These are phyloP conservation scores for Mucor racemosus DNA, from an alignment of 371 early-diverging fungal species.

Conservation along the genomic window DNA sequence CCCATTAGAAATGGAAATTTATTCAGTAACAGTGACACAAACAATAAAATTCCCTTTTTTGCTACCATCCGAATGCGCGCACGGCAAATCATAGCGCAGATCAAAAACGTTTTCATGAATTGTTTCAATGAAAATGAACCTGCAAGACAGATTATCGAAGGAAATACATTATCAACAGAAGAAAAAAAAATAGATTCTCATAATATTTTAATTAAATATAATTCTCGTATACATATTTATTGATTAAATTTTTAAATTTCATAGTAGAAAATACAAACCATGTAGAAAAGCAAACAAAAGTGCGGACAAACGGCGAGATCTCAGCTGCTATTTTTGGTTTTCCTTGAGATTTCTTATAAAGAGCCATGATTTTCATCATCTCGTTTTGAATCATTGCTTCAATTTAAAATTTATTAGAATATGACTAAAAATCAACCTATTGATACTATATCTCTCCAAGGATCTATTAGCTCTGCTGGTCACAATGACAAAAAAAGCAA, in stretches of 20 bases:
- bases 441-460: not conserved
- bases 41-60: not conserved
- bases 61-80: constrained; percentile 3
- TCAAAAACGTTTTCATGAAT: not conserved
- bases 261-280: not conserved
- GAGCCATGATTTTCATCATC: too few species aligned
- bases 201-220: not conserved
- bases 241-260: too few species aligned
- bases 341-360: not conserved
- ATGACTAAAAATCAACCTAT: not conserved
- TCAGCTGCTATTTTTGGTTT: not conserved
- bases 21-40: not conserved
- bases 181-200: not conserved
- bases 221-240: too few species aligned
- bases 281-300: not conserved
- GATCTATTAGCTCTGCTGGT: not conserved
- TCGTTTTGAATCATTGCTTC: too few species aligned
- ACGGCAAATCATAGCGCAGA: not conserved
- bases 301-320: not conserved
- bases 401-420: too few species aligned
- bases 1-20: too few species aligned
- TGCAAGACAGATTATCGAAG: not conserved
- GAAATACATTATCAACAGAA: not conserved
- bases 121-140: too few species aligned
- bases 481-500: not conserved